Evolutionary conservation across 2,329 filamentous ascomycete species (phyloP).

Genomic region (Pyricularia pennisetigena): DNA sequence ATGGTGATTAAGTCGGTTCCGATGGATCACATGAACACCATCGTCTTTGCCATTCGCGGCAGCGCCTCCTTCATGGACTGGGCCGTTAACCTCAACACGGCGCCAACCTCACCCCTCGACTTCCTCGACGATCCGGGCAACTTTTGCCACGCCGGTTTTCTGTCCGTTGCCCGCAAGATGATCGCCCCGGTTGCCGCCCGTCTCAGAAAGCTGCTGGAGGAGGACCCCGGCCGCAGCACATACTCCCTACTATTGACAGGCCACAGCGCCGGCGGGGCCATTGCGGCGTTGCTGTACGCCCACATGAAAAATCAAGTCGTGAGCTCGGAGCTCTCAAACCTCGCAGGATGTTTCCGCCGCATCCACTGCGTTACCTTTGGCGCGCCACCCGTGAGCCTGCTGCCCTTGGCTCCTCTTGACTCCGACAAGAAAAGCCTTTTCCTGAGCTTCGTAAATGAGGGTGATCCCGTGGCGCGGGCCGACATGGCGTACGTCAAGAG

Average conservation of each 20-base stretch:
- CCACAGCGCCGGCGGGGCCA: constrained; percentile 77
- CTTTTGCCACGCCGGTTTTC: constrained; percentile 71
- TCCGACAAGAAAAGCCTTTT: constrained; percentile 59
- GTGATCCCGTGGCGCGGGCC: constrained; percentile 69
- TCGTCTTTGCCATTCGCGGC: constrained; percentile 78
- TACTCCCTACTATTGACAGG: constrained; percentile 76
- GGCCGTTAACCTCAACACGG: constrained; percentile 70
- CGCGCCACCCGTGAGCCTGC: constrained; percentile 65
- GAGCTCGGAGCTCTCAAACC: constrained; percentile 56
- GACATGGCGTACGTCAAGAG: constrained; percentile 68
- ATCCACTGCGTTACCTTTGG: constrained; percentile 82
- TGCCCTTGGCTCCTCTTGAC: constrained; percentile 52
- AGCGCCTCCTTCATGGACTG: constrained; percentile 77
- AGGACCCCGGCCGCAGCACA: constrained; percentile 55
- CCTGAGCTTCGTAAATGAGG: constrained; percentile 74
- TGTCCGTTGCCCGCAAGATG: constrained; percentile 69
- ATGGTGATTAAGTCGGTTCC: constrained; percentile 78
- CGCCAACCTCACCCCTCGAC: constrained; percentile 51
- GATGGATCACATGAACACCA: constrained; percentile 66
- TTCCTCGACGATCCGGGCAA: constrained; percentile 75
- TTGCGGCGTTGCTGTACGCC: constrained; percentile 68
- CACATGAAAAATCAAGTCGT: constrained; percentile 62
- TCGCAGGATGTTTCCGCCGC: constrained; percentile 64
- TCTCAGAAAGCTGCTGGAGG: constrained; percentile 58
- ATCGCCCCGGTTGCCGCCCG: constrained; percentile 60